These are phyloP conservation scores for Sophora flavescens DNA, from an alignment of 306 rosid genomes.

Conservation along the genomic window DNA sequence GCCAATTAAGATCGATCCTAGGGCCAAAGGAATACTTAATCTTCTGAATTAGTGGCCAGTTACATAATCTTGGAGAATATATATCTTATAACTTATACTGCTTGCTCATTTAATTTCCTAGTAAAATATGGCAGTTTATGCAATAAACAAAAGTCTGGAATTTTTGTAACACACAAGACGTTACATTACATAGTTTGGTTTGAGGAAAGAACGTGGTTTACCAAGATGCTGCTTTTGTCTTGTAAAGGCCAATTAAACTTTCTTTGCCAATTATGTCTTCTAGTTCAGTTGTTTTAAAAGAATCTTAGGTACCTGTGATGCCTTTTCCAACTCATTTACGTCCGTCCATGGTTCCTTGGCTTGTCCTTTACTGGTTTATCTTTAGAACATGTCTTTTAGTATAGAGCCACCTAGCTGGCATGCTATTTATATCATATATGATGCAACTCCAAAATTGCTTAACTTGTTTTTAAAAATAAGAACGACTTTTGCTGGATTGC, in stretches of 20 bases:
- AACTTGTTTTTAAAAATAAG: too few species aligned
- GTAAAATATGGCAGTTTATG: not conserved
- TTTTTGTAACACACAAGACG: slow-evolving; percentile 11
- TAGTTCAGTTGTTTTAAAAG: slow-evolving; percentile 43
- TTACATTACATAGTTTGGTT: slow-evolving; percentile 25
- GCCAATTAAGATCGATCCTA: not conserved
- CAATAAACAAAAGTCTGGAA: not conserved
- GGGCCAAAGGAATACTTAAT: not conserved
- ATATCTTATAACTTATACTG: not conserved
- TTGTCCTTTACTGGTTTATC: not conserved
- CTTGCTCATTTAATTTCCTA: not conserved
- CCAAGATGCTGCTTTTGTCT: slow-evolving; percentile 42
- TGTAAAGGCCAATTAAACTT: slow-evolving; percentile 30
- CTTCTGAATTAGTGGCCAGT: too few species aligned
- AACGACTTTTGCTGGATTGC: too few species aligned
- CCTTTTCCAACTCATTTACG: slow-evolving; percentile 15
- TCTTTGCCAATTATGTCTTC: slow-evolving; percentile 46
- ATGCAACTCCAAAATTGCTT: too few species aligned
- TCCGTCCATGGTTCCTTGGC: not conserved
- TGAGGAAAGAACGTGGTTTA: not conserved
- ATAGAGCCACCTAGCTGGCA: too few species aligned
- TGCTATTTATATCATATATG: too few species aligned
- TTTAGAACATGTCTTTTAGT: not conserved
- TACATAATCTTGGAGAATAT: too few species aligned
- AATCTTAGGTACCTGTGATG: slow-evolving; percentile 53